These are phyloP conservation scores for Tylopilus balloui DNA, from an alignment of 768 basidiomycete species.

Conservation along the genomic window DNA sequence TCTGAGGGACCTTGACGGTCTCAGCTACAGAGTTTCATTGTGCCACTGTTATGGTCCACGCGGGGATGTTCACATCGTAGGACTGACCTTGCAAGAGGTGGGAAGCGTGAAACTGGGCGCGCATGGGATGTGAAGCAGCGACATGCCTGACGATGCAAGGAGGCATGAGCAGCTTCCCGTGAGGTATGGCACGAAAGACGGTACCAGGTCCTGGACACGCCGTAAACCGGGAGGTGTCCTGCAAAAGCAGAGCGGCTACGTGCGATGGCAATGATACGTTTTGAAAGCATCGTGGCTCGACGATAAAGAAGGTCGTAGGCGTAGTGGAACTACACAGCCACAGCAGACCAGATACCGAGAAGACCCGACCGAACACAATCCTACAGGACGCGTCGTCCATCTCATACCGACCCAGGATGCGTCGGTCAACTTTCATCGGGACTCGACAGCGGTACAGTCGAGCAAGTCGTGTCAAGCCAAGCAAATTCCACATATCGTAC, in stretches of 20 bases:
- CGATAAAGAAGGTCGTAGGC: not conserved
- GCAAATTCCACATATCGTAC: constrained; percentile 11
- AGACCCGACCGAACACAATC: too few relatives aligned
- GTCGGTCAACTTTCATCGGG: too few relatives aligned
- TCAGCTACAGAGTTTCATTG: constrained; percentile 49
- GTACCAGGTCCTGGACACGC: constrained; percentile 48
- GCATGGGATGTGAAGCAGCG: constrained; percentile 43
- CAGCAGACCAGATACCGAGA: constrained; percentile 12
- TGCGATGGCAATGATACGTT: constrained; percentile 62
- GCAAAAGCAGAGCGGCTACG: constrained; percentile 52
- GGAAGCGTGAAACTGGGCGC: constrained; percentile 67
- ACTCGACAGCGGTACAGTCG: too few relatives aligned
- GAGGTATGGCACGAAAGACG: constrained; percentile 10
- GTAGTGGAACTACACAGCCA: constrained; percentile 16
- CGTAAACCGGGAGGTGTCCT: constrained; percentile 28
- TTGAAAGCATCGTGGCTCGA: constrained; percentile 55
- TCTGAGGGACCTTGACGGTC: constrained; percentile 92
- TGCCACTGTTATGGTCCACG: constrained; percentile 8
- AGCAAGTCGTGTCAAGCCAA: too few relatives aligned
- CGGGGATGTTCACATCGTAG: constrained; percentile 14
- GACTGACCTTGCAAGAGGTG: constrained; percentile 62
- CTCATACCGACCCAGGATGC: too few relatives aligned
- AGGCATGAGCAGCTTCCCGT: constrained; percentile 4
- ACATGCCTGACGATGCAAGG: constrained; percentile 36
- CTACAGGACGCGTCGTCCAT: too few relatives aligned